Evolutionary conservation across 371 early-diverging fungal species (phyloP).

Genomic region (Apophysomyces trapeziformis): DNA sequence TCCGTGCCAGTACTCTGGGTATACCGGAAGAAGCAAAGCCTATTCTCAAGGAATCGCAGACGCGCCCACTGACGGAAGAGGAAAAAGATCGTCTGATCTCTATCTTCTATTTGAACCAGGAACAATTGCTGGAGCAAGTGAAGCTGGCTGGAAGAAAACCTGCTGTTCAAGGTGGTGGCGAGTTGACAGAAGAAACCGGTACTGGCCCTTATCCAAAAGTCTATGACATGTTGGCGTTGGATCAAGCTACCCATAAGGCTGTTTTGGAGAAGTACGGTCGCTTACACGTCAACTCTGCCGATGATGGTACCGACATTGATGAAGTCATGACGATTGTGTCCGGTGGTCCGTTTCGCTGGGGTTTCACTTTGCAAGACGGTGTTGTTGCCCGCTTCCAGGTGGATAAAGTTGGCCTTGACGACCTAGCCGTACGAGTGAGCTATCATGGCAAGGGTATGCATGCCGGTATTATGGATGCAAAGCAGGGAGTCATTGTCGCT

Average conservation of each 20-base stretch:
- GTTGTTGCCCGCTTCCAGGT: not conserved
- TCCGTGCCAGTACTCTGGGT: not conserved
- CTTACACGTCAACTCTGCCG: not conserved
- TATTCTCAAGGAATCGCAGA: not conserved
- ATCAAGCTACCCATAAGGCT: not conserved
- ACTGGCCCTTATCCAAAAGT: not conserved
- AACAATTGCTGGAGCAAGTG: constrained; percentile 1
- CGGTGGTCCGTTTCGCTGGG: not conserved
- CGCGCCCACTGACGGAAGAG: not conserved
- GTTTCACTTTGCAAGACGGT: not conserved
- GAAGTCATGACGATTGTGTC: not conserved
- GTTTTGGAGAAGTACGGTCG: not conserved
- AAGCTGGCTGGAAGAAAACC: not conserved
- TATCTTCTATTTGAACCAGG: not conserved
- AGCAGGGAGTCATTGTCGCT: not conserved
- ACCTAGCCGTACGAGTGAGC: not conserved
- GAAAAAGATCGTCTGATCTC: not conserved
- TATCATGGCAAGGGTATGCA: not conserved
- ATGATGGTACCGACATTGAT: not conserved
- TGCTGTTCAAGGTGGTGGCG: not conserved
- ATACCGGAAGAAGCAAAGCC: not conserved
- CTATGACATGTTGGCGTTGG: not conserved
- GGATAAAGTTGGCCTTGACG: not conserved
- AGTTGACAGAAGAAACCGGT: not conserved
- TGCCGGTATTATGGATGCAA: not conserved